Conservation (phyloP, 139 green algal species). For the Tetradesmus obliquus region DNA sequence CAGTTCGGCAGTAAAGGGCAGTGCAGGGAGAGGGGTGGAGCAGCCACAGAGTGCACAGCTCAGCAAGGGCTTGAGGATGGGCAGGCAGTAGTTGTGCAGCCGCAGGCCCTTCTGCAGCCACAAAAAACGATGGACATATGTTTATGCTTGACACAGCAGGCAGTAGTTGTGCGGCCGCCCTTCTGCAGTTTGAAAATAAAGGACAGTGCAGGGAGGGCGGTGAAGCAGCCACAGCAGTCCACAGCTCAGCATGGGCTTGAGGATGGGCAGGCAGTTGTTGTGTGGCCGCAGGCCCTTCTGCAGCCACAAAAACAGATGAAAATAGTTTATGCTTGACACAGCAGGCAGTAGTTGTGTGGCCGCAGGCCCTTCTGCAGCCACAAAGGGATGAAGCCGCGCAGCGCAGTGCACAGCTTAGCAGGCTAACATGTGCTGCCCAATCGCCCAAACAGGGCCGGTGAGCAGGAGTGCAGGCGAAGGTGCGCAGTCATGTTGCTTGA, state of each 20-base stretch:
- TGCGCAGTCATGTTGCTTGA: no score
- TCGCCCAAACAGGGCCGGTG: no score
- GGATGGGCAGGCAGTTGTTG: conserved; percentile 96
- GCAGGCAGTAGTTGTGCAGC: conserved; percentile 98
- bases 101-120: conserved; percentile 70
- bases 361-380: conserved; percentile 84
- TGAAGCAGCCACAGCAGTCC: conserved; percentile 77
- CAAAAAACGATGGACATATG: background rate
- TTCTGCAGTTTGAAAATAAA: conserved; percentile 57
- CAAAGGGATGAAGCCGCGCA: conserved; percentile 58
- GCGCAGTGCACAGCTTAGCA: conserved; percentile 81
- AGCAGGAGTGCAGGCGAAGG: no score
- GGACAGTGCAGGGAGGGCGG: background rate
- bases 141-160: conserved; percentile 62
- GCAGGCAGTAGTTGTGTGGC: conserved; percentile 98
- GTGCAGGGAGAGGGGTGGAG: background rate
- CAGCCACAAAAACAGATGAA: background rate
- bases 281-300: conserved; percentile 87
- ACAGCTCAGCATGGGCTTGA: conserved; percentile 91
- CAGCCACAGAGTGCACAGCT: conserved; percentile 87
- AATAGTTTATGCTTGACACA: no score
- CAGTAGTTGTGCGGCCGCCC: conserved; percentile 98
- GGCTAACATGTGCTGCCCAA: no score
- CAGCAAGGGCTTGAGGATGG: conserved; percentile 93
- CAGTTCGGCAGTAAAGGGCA: background rate